Conservation (phyloP, 2,329 filamentous ascomycete genomes). For the Fusarium chlamydosporum region DNA sequence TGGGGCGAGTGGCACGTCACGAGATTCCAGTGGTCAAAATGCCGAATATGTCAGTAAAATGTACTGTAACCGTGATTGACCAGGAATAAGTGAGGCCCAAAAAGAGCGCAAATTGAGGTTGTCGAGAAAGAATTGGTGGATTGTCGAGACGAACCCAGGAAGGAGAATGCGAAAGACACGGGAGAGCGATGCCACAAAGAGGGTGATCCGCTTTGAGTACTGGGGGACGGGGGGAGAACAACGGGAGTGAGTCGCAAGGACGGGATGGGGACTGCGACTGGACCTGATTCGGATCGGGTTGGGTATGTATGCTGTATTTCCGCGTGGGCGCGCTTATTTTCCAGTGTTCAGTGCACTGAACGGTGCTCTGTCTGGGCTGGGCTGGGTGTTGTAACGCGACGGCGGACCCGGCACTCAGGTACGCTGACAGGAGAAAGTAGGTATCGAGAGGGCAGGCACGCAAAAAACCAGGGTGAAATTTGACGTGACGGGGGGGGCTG, state of each 20-base stretch:
- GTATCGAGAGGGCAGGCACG: slow-evolving; percentile 29
- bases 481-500: slow-evolving; percentile 39
- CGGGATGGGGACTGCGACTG: slow-evolving; percentile 35
- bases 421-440: slow-evolving; percentile 26
- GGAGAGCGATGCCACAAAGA: slow-evolving; percentile 46
- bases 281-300: slow-evolving; percentile 27
- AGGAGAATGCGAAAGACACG: slow-evolving; percentile 50
- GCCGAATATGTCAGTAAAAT: slow-evolving; percentile 36
- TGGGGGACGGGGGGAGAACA: slow-evolving; percentile 24
- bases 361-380: slow-evolving; percentile 19
- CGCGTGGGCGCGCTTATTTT: slow-evolving; percentile 48
- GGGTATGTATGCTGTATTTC: slow-evolving; percentile 34
- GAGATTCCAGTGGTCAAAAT: slow-evolving; percentile 43
- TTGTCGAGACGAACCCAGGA: slow-evolving; percentile 42
- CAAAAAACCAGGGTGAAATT: slow-evolving; percentile 37
- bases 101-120: slow-evolving; percentile 43
- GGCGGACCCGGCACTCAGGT: slow-evolving; percentile 42
- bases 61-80: slow-evolving; percentile 35
- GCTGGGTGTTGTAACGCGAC: slow-evolving; percentile 32
- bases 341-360: slow-evolving; percentile 8
- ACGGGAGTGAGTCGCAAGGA: slow-evolving; percentile 44
- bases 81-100: slow-evolving; percentile 39
- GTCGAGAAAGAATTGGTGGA: slow-evolving; percentile 41
- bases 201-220: slow-evolving; percentile 46
- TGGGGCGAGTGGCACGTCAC: slow-evolving; percentile 51